phyloP scores from a whole-genome alignment of 208 protist species.

The Acanthamoeba healyi region DNA sequence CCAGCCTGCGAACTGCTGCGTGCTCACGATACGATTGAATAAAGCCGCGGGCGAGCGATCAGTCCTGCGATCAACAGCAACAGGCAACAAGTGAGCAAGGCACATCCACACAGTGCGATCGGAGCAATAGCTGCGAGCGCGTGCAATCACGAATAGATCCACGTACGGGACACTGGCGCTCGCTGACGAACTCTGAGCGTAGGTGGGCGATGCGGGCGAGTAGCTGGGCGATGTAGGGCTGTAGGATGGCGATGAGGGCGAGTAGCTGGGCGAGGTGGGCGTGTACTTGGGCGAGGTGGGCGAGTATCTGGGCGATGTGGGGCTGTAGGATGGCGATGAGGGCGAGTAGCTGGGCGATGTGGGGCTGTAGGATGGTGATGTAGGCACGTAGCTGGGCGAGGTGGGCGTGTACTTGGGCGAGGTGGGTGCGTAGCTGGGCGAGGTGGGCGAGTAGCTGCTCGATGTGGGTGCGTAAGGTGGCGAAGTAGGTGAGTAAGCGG shows the following conservation, averaged over 20 bases:
- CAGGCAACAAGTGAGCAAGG: no score
- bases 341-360: constrained; percentile 84
- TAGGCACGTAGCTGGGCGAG: constrained; percentile 89
- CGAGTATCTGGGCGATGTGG: constrained; percentile 90
- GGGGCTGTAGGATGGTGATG: constrained; percentile 83
- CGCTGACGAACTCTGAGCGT: constrained; percentile 70
- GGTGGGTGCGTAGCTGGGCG: constrained; percentile 88
- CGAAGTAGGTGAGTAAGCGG: constrained; percentile 86
- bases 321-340: constrained; percentile 83
- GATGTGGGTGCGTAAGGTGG: no score
- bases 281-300: constrained; percentile 90
- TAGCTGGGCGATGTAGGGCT: constrained; percentile 88
- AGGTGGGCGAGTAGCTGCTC: constrained; percentile 89
- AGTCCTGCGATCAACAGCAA: no score
- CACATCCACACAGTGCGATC: neutral
- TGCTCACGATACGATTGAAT: constrained; percentile 10
- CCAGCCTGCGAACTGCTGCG: constrained; percentile 1
- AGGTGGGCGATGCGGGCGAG: constrained; percentile 88
- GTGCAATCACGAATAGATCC: no score
- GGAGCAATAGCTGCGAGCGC: no score
- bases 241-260: constrained; percentile 90
- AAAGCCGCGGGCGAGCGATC: neutral
- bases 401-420: constrained; percentile 89
- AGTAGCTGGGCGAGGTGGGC: constrained; percentile 90
- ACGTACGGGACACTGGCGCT: no score